Conservation (phyloP, 179 eudicot genomes). For the Actinidia arguta region DNA sequence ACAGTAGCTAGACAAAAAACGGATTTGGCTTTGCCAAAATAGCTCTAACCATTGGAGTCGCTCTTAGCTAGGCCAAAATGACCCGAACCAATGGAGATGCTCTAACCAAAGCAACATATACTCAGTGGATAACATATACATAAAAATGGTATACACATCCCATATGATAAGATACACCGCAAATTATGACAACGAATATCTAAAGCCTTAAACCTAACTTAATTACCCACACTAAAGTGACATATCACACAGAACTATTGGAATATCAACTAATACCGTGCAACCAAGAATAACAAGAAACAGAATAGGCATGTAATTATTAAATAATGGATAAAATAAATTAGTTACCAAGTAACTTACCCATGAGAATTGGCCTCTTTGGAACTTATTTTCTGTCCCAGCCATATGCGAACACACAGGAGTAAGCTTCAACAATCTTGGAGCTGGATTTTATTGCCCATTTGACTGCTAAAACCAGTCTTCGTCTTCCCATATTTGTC, state of each 20-base stretch:
- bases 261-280: neutral
- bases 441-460: slow-evolving; percentile 94
- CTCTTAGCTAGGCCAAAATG: too few species aligned
- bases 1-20: too few species aligned
- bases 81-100: neutral
- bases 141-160: neutral
- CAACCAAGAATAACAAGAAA: neutral
- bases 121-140: neutral
- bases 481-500: slow-evolving; percentile 96
- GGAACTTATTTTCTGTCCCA: slow-evolving; percentile 74
- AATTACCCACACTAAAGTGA: neutral
- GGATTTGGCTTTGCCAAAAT: too few species aligned
- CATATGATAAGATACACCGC: neutral
- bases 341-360: slow-evolving; percentile 41
- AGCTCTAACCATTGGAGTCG: too few species aligned
- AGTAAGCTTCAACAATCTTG: slow-evolving; percentile 86
- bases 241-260: neutral
- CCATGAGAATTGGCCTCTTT: slow-evolving; percentile 96
- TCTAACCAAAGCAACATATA: neutral
- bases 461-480: slow-evolving; percentile 87
- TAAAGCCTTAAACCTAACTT: neutral
- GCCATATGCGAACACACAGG: slow-evolving; percentile 96
- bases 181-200: neutral
- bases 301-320: neutral
- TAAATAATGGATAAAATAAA: neutral